Evolutionary conservation across 768 basidiomycete species (phyloP).

Genomic region (Podaxis rugospora): DNA sequence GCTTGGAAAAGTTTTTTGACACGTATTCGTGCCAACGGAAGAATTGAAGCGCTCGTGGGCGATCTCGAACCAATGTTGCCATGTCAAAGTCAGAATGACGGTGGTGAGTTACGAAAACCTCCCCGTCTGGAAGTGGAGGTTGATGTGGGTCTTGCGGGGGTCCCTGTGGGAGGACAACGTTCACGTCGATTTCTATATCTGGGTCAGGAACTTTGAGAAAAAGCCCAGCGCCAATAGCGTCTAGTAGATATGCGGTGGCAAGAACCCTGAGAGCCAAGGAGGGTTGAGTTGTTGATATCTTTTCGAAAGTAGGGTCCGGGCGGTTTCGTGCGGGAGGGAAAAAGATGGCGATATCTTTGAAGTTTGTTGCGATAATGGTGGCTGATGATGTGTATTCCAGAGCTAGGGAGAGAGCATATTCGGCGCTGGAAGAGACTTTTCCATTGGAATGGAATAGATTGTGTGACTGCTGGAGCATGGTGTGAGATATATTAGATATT

Average conservation of each 20-base stretch:
- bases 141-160: conserved; percentile 15
- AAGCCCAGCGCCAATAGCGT: background rate
- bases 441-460: conserved; percentile 8
- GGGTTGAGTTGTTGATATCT: conserved; percentile 11
- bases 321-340: background rate
- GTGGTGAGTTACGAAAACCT: conserved; percentile 17
- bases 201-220: background rate
- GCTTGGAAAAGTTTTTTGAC: conserved; percentile 11
- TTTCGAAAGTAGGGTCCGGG: conserved; percentile 11
- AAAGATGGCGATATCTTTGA: conserved; percentile 12
- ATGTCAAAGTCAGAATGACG: conserved; percentile 22
- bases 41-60: conserved; percentile 21
- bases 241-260: conserved; percentile 11
- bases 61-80: conserved; percentile 19
- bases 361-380: conserved; percentile 11
- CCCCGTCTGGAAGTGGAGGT: conserved; percentile 16
- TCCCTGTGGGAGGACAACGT: conserved; percentile 13
- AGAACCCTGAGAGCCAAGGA: conserved; percentile 15
- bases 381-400: conserved; percentile 7
- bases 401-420: conserved; percentile 7
- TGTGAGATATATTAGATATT: background rate
- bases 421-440: conserved; percentile 1
- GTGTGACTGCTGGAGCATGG: background rate
- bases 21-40: conserved; percentile 22
- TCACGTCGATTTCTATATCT: background rate